Evolutionary conservation across 441 rosid genomes (phyloP), one percentile per base, ranked within the genome.

Genomic region (Arabidopsis lyrata): DNA sequence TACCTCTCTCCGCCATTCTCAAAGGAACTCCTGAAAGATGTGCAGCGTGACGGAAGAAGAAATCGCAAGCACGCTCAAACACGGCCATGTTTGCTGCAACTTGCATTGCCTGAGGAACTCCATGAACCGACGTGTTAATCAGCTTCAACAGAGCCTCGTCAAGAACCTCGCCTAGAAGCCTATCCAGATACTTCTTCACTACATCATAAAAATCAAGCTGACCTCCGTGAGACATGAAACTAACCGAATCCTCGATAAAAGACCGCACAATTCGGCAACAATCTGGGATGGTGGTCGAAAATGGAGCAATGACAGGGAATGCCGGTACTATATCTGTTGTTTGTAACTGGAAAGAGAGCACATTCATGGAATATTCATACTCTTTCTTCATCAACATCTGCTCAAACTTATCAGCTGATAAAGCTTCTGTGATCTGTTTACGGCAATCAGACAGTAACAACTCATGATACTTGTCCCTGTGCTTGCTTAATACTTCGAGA

Each of bases 301-400:
- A 95, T 2, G 99, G 99, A 2, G 99, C 97, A 48, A 95, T 82
- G 70, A 69, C 92, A 55, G 98, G 99, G 75, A 95, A 95, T 1
- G 99, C 98, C 0, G 99, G 97, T 18, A 78, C 66, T 6, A 92
- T 92, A 63, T 95, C 98, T 0, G 98, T 90, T 5, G 95, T 90
- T 71, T 95, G 99, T 20, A 95, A 54, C 82, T 95, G 99, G 71
- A 95, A 95, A 2, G 99, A 95, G 47, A 95, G 97, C 75, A 95
- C 97, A 83, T 95, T 90, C 97, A 95, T 95, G 1, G 97, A 89
- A 69, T 95, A 95, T 56, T 92, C 99, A 70, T 92, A 95, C 66
- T 95, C 99, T 80, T 83, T 95, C 90, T 86, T 95, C 99, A 95
- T 95, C 81, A 95, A 63, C 97, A 95, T 89, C 81, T 95, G 99